A percentile compares a stretch with the other conserved stretches of the same genome.
These are phyloP conservation scores for Jacaranda mimosifolia DNA, from an alignment of 257 asterid genomes.

Conservation along the genomic window DNA sequence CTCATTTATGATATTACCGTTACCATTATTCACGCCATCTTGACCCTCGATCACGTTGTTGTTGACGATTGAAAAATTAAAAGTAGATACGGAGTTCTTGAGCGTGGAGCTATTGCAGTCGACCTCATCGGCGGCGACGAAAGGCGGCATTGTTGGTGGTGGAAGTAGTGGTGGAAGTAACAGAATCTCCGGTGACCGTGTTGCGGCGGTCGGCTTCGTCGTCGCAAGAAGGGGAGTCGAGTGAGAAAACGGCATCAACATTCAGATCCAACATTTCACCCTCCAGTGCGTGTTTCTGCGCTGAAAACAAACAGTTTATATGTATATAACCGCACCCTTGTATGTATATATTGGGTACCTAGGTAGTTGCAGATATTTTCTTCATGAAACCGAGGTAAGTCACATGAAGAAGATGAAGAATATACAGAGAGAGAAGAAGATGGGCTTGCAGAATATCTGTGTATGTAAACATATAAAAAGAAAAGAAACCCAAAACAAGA, in stretches of 20 bases:
- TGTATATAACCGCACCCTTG: background rate
- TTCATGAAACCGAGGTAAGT: constrained; percentile 22
- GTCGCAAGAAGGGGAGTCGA: constrained; percentile 44
- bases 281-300: constrained; percentile 34
- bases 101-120: constrained; percentile 62
- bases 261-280: constrained; percentile 89
- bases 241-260: constrained; percentile 58
- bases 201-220: constrained; percentile 49
- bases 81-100: constrained; percentile 50
- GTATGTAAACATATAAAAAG: background rate
- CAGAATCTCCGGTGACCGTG: constrained; percentile 58
- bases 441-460: constrained; percentile 13
- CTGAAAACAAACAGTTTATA: background rate
- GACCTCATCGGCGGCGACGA: constrained; percentile 45
- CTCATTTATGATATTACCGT: constrained; percentile 35
- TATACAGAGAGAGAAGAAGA: constrained; percentile 30
- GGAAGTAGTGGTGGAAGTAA: constrained; percentile 61
- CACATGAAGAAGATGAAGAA: constrained; percentile 44
- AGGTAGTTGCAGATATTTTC: constrained; percentile 46
- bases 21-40: constrained; percentile 41
- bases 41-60: constrained; percentile 44
- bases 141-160: constrained; percentile 49
- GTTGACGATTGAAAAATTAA: constrained; percentile 74
- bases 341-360: constrained; percentile 16
- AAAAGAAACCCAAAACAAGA: background rate